Percentiles rank a stretch among this genome's conserved stretches.
These are phyloP conservation scores for Mycena haematopus DNA, from an alignment of 768 basidiomycete genomes.

Conservation along the genomic window DNA sequence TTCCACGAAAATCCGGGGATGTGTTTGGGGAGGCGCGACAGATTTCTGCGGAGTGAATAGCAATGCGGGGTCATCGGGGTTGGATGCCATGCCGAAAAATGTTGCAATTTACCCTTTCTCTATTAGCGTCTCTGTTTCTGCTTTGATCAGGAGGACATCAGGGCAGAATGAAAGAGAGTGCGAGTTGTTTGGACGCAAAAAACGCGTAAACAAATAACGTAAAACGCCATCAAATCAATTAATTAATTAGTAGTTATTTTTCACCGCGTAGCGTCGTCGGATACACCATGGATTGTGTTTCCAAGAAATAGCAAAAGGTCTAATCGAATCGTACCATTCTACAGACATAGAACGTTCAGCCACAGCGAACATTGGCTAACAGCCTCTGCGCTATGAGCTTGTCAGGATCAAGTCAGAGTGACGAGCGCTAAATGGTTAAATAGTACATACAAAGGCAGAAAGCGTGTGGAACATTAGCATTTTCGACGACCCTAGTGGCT, in stretches of 20 bases:
- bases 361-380: conserved; percentile 51
- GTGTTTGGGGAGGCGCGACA: conserved; percentile 7
- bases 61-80: conserved; percentile 25
- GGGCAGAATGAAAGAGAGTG: background rate
- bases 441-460: conserved; percentile 71
- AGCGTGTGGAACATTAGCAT: conserved; percentile 64
- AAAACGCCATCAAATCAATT: no score
- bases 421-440: background rate
- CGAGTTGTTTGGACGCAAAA: background rate
- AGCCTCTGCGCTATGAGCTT: conserved; percentile 60
- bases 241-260: background rate
- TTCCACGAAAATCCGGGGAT: conserved; percentile 1
- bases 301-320: background rate
- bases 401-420: background rate
- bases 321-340: background rate
- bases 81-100: conserved; percentile 8
- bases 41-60: conserved; percentile 33
- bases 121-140: background rate
- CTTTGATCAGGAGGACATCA: background rate
- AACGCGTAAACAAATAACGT: conserved; percentile 7
- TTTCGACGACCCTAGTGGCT: conserved; percentile 46
- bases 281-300: no score
- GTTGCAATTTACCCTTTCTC: background rate
- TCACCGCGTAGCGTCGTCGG: no score
- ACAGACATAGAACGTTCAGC: conserved; percentile 1